Percentiles rank a stretch among this genome's conserved stretches.
Evolutionary conservation across 23 red algal genomes (phyloP).

Genomic region (Gracilaria vermiculophylla): DNA sequence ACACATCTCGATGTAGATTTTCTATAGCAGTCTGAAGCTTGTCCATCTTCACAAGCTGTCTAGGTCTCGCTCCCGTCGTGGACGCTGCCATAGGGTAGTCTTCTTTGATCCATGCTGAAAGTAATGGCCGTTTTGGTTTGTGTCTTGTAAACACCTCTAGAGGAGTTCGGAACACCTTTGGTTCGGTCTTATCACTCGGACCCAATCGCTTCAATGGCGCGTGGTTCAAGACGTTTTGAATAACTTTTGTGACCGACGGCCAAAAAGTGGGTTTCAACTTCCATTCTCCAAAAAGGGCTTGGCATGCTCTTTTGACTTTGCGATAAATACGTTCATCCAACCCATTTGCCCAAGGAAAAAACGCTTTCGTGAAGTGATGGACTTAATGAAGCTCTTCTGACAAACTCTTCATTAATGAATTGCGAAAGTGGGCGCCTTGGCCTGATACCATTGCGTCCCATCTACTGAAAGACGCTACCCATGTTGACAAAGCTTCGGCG

Average conservation of each 20-base stretch:
- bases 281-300: neutral
- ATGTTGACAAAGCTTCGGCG: neutral
- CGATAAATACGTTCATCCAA: neutral
- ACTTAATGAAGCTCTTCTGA: neutral
- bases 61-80: no score
- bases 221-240: no score
- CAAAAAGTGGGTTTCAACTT: neutral
- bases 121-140: no score
- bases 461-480: slow-evolving; percentile 12
- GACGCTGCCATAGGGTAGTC: no score
- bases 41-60: no score
- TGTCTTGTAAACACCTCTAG: no score
- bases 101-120: no score
- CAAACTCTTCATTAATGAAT: neutral
- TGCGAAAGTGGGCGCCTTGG: neutral
- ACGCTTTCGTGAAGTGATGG: neutral
- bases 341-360: neutral
- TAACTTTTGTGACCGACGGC: neutral
- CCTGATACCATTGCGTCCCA: neutral
- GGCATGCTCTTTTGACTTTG: neutral
- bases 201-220: no score
- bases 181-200: no score
- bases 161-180: no score
- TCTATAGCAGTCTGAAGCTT: no score
- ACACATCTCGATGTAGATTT: no score